phyloP scores from a whole-genome alignment of 2,329 filamentous ascomycete genomes.

The Penicillium sp. region DNA sequence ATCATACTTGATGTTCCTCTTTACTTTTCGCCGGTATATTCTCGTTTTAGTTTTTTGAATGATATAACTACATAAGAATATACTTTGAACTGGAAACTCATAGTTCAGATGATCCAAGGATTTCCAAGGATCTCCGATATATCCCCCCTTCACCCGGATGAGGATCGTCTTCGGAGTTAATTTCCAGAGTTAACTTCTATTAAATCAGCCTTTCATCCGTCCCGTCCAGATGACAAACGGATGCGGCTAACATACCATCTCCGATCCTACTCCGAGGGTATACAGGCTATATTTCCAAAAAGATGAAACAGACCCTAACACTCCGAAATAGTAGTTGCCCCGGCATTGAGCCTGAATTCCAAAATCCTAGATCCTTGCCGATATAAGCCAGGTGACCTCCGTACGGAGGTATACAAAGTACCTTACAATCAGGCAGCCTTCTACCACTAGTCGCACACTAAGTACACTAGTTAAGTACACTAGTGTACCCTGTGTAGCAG shows the following conservation, averaged over 20 bases:
- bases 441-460: not conserved
- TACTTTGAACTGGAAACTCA: not conserved
- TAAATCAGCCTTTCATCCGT: slow-evolving; percentile 1
- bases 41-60: not conserved
- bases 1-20: not conserved
- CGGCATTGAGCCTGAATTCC: not conserved
- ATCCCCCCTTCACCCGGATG: not conserved
- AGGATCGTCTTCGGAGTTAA: not conserved
- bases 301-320: not conserved
- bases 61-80: not conserved
- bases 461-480: not conserved
- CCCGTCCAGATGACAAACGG: not conserved
- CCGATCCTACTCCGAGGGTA: not conserved
- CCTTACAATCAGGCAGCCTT: not conserved
- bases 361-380: slow-evolving; percentile 1
- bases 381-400: not conserved
- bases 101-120: not conserved
- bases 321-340: not conserved
- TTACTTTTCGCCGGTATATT: not conserved
- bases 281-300: not conserved
- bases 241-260: not conserved
- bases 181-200: not conserved
- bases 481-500: not conserved
- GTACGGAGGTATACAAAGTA: not conserved
- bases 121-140: not conserved